Evolutionary conservation across 768 basidiomycete genomes (phyloP).

Genomic region (Atractiella rhizophila): DNA sequence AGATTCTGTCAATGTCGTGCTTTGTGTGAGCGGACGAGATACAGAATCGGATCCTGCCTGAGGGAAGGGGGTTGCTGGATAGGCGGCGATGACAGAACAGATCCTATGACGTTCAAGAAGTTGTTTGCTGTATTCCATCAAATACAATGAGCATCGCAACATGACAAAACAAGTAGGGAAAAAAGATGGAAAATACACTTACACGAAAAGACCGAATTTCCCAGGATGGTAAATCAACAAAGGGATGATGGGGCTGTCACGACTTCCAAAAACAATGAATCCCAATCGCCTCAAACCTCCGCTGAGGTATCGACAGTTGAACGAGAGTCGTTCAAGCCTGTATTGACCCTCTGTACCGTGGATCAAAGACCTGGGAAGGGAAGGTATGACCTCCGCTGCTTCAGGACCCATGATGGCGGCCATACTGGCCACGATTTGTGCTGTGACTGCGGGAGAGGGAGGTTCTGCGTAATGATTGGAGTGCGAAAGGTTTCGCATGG

Average conservation of each 20-base stretch:
- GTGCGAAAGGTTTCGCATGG: conserved; percentile 48
- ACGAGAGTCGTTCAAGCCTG: conserved; percentile 66
- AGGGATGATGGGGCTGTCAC: conserved; percentile 77
- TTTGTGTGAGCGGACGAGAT: conserved; percentile 88
- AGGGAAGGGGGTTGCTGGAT: conserved; percentile 47
- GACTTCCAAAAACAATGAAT: conserved; percentile 85
- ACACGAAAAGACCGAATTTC: background rate
- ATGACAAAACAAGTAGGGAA: conserved; percentile 73
- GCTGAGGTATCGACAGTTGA: conserved; percentile 82
- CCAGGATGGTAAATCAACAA: conserved; percentile 74
- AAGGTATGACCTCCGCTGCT: conserved; percentile 14
- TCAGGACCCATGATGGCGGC: conserved; percentile 73
- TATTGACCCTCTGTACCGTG: conserved; percentile 63
- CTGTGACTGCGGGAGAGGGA: conserved; percentile 70
- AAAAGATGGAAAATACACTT: conserved; percentile 28
- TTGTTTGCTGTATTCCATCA: too few relatives aligned
- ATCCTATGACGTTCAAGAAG: conserved; percentile 30
- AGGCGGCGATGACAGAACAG: conserved; percentile 16
- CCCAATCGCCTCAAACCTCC: conserved; percentile 52
- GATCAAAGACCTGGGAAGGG: conserved; percentile 32
- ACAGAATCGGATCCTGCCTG: conserved; percentile 74
- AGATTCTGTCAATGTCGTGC: conserved; percentile 67
- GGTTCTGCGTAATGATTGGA: conserved; percentile 67
- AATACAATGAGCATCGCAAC: conserved; percentile 64
- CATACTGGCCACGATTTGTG: conserved; percentile 77